Conservation (phyloP, 345 rosid species). For the Noccaea caerulescens region DNA sequence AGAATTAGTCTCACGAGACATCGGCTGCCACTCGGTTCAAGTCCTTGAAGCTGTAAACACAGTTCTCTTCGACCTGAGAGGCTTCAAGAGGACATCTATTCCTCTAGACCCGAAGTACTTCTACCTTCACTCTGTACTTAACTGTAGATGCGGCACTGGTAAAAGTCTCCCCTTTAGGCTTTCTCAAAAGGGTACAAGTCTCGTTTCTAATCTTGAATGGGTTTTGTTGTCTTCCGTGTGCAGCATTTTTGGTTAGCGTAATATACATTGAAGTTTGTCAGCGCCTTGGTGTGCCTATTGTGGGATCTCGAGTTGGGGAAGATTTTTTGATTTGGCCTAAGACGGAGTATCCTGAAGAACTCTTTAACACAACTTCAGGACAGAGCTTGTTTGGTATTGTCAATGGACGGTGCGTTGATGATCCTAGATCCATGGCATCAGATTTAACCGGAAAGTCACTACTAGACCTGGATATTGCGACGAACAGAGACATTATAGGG, state of each 20-base stretch:
- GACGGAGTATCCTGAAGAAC: conserved; percentile 84
- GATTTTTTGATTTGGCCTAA: conserved; percentile 97
- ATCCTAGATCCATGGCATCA: conserved; percentile 87
- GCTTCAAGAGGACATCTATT: conserved; percentile 72
- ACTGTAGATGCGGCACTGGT: conserved; percentile 82
- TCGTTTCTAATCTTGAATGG: conserved; percentile 18
- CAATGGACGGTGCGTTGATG: conserved; percentile 90
- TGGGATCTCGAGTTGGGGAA: conserved; percentile 97
- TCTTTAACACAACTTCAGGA: conserved; percentile 76
- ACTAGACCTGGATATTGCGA: conserved; percentile 76
- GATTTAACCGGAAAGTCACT: conserved; percentile 85
- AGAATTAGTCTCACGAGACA: conserved; percentile 75
- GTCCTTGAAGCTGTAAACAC: conserved; percentile 81
- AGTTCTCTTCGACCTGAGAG: conserved; percentile 78
- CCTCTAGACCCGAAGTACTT: conserved; percentile 67
- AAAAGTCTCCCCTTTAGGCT: conserved; percentile 41
- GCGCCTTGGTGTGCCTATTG: conserved; percentile 71
- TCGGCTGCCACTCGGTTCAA: conserved; percentile 78
- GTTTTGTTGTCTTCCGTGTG: conserved; percentile 19
- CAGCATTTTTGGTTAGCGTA: conserved; percentile 91
- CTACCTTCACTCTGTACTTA: conserved; percentile 78
- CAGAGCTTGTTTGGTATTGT: conserved; percentile 82
- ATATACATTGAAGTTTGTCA: conserved; percentile 91
- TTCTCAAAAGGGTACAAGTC: not conserved
- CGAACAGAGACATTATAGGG: conserved; percentile 83